phyloP scores from a whole-genome alignment of 768 basidiomycete genomes.

The Boletus fagicola region DNA sequence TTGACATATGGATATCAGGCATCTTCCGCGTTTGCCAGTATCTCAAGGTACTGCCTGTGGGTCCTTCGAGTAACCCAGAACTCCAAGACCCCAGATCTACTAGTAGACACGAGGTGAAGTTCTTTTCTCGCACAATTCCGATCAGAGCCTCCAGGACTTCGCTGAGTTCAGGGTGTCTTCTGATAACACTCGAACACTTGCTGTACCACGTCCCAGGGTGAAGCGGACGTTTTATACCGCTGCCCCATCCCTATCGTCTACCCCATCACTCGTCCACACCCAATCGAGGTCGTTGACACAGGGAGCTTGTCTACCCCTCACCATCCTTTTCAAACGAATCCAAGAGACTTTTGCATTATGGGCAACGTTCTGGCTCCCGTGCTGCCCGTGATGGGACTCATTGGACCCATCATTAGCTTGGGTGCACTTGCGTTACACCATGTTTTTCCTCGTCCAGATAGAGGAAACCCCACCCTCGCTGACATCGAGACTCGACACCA shows the following conservation, averaged over 20 bases:
- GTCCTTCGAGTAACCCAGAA: too few relatives aligned
- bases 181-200: not conserved
- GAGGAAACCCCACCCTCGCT: constrained; percentile 12
- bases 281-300: not conserved
- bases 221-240: not conserved
- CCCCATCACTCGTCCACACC: not conserved
- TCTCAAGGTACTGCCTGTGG: not conserved
- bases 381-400: not conserved
- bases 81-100: not conserved
- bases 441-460: constrained; percentile 1
- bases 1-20: not conserved
- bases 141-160: not conserved
- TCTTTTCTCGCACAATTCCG: not conserved
- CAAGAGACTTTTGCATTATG: not conserved
- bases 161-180: not conserved
- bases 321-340: not conserved
- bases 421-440: not conserved
- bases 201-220: not conserved
- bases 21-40: not conserved
- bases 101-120: not conserved
- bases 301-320: not conserved
- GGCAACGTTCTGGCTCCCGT: not conserved
- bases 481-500: constrained; percentile 3
- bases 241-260: not conserved
- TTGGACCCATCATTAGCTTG: not conserved